phyloP scores from a whole-genome alignment of 2,329 filamentous ascomycete genomes.

The Ceratocystis variospora region DNA sequence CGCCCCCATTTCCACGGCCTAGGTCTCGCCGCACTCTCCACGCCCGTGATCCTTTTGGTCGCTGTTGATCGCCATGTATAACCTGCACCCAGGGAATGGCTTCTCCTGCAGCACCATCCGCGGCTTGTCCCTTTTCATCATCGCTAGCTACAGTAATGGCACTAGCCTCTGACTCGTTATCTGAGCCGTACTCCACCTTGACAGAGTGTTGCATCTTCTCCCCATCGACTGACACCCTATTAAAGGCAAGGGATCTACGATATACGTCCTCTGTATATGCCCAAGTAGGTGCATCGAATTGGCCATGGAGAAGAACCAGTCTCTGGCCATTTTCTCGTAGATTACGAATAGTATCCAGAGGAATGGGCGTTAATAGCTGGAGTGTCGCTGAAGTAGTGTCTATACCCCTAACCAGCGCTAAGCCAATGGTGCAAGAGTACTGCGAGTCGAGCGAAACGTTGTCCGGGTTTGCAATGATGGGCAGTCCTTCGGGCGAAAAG shows the following conservation, averaged over 20 bases:
- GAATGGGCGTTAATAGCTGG: slow-evolving; percentile 52
- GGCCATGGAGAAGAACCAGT: slow-evolving; percentile 53
- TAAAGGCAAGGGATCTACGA: slow-evolving; percentile 23
- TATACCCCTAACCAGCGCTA: slow-evolving; percentile 57
- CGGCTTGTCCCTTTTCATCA: background rate
- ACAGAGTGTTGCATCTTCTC: slow-evolving; percentile 20
- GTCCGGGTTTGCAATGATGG: slow-evolving; percentile 44
- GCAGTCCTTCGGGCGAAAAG: slow-evolving; percentile 41
- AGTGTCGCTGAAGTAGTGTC: slow-evolving; percentile 40
- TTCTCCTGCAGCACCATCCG: slow-evolving; percentile 21
- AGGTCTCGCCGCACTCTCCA: slow-evolving; percentile 53
- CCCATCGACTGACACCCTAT: slow-evolving; percentile 16
- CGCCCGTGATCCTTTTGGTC: slow-evolving; percentile 44
- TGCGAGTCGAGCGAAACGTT: slow-evolving; percentile 45
- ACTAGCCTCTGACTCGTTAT: slow-evolving; percentile 25
- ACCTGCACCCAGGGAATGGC: slow-evolving; percentile 46
- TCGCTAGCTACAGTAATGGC: slow-evolving; percentile 26
- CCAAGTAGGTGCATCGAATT: slow-evolving; percentile 55
- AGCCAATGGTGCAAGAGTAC: slow-evolving; percentile 45
- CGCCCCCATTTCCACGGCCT: slow-evolving; percentile 29
- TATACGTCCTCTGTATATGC: slow-evolving; percentile 53
- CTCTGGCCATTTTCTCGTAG: slow-evolving; percentile 32
- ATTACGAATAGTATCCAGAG: slow-evolving; percentile 29
- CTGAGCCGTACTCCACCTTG: slow-evolving; percentile 22
- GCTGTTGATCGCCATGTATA: slow-evolving; percentile 40